Percentiles rank a stretch among this genome's conserved stretches.
Conservation (phyloP, 2,329 filamentous ascomycete species). For the Arachnopeziza araneosa region DNA sequence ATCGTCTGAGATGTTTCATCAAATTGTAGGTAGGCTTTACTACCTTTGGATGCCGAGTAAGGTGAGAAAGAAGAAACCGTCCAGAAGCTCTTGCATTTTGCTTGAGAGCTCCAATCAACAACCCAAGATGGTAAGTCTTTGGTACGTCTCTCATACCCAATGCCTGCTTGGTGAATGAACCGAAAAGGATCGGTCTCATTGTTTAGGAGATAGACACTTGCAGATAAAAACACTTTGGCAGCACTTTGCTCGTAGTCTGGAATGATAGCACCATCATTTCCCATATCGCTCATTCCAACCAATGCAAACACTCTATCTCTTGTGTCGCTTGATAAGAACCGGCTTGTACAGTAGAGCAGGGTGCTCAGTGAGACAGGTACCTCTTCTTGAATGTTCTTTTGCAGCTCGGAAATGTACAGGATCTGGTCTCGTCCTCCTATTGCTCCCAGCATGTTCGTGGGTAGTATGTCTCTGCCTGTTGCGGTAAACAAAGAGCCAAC, state of each 20-base stretch:
- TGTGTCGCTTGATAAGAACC: neutral
- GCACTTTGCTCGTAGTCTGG: neutral
- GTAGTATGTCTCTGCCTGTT: neutral
- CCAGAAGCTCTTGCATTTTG: neutral
- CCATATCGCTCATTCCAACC: neutral
- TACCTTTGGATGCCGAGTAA: too few species aligned
- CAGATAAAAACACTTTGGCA: neutral
- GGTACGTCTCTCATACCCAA: neutral
- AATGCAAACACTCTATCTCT: neutral
- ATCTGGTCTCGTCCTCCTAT: neutral
- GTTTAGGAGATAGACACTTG: neutral
- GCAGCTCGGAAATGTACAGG: too few species aligned
- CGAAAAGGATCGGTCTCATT: neutral
- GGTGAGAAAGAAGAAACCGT: too few species aligned
- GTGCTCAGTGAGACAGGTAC: neutral
- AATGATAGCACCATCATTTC: neutral
- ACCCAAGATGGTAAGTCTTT: neutral
- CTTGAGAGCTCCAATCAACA: neutral
- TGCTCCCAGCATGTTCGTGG: neutral
- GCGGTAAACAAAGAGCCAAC: neutral
- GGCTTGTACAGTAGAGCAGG: neutral
- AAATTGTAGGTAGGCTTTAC: too few species aligned
- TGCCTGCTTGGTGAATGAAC: neutral
- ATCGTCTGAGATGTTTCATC: neutral
- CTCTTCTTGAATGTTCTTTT: neutral